Conservation (phyloP, 2,329 filamentous ascomycete species). For the Zelopaecilomyces penicillatus region DNA sequence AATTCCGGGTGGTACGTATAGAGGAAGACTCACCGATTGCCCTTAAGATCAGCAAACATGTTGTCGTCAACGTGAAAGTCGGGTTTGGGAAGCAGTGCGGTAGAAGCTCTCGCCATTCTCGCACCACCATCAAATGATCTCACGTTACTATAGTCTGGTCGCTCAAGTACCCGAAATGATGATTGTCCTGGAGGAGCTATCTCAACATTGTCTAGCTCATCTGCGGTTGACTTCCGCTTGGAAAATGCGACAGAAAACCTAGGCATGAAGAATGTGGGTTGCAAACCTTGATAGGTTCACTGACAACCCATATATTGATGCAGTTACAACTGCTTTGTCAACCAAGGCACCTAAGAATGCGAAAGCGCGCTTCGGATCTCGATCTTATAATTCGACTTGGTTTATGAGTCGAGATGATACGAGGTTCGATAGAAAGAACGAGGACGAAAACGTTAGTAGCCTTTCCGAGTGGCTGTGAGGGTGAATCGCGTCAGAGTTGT, state of each 20-base stretch:
- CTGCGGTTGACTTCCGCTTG: conserved; percentile 52
- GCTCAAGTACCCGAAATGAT: conserved; percentile 52
- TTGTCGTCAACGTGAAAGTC: conserved; percentile 42
- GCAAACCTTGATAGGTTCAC: conserved; percentile 14
- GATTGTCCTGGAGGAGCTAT: conserved; percentile 34
- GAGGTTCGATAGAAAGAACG: conserved; percentile 6
- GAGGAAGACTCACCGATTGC: conserved; percentile 41
- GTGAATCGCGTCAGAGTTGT: conserved; percentile 7
- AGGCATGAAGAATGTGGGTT: conserved; percentile 45
- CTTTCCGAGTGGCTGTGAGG: conserved; percentile 5
- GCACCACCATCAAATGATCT: conserved; percentile 45
- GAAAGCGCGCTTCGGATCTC: conserved; percentile 3
- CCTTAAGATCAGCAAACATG: conserved; percentile 49
- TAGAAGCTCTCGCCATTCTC: conserved; percentile 30
- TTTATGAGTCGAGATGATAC: conserved; percentile 6
- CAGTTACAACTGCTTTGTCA: conserved; percentile 1
- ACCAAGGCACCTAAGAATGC: background rate
- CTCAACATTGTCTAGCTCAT: conserved; percentile 44
- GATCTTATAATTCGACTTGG: conserved; percentile 4
- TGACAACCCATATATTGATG: conserved; percentile 16
- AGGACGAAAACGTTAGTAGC: background rate
- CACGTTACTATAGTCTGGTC: conserved; percentile 34
- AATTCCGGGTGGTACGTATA: conserved; percentile 12
- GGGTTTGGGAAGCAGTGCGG: conserved; percentile 26
- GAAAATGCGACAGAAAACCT: conserved; percentile 52